Evolutionary conservation across 441 rosid genomes (phyloP).

Genomic region (Biscutella laevigata): DNA sequence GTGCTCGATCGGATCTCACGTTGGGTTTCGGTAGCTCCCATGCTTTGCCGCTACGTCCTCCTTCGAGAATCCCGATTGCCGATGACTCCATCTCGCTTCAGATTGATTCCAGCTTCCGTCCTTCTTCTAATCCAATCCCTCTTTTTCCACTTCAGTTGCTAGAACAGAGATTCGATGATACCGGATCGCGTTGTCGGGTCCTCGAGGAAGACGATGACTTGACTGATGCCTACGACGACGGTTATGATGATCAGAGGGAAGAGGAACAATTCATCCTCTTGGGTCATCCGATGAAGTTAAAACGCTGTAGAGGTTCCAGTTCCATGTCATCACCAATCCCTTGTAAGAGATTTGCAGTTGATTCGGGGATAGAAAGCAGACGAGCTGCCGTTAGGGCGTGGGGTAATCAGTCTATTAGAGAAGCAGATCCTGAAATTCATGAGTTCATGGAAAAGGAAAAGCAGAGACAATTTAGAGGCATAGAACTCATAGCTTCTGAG

Average conservation of each 20-base stretch:
- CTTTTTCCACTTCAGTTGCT: conserved; percentile 43
- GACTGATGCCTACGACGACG: not conserved
- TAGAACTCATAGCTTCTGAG: conserved; percentile 62
- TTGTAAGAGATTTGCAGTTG: conserved; percentile 27
- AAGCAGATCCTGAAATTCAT: conserved; percentile 42
- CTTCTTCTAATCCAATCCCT: conserved; percentile 16
- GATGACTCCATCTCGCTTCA: conserved; percentile 38
- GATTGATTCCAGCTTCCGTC: conserved; percentile 32
- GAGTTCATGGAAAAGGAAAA: conserved; percentile 50
- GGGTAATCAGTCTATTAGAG: conserved; percentile 43
- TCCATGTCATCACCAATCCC: conserved; percentile 21
- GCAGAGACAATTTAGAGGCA: conserved; percentile 45
- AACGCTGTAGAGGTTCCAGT: conserved; percentile 30
- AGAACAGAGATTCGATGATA: conserved; percentile 29
- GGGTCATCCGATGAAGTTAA: conserved; percentile 44
- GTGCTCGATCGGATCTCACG: conserved; percentile 30
- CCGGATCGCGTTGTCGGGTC: conserved; percentile 13
- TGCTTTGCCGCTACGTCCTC: conserved; percentile 10
- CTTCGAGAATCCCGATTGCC: conserved; percentile 25
- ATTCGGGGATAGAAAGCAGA: conserved; percentile 28
- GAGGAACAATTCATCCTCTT: conserved; percentile 39
- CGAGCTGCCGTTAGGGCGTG: conserved; percentile 28
- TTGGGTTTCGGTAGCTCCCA: conserved; percentile 28
- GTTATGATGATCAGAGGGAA: conserved; percentile 23
- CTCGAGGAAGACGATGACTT: conserved; percentile 10